Percentiles rank a stretch among this genome's conserved stretches.
Conservation (phyloP, 1,139 yeast genomes). For the Komagataea norvegica region DNA sequence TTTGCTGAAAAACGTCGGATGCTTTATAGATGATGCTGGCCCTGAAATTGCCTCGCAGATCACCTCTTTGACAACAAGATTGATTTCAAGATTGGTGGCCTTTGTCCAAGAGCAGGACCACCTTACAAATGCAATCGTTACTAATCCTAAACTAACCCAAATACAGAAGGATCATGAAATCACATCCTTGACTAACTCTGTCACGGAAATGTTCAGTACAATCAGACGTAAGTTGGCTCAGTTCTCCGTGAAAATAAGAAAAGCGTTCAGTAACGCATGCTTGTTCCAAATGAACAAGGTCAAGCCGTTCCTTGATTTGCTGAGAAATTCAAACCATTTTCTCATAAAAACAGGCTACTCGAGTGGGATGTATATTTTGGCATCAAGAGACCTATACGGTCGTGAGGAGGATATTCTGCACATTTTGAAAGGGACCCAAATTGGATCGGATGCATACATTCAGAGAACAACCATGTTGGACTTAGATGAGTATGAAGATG, state of each 20-base stretch:
- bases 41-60: conserved; percentile 77
- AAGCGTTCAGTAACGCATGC: conserved; percentile 72
- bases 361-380: conserved; percentile 48
- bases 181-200: conserved; percentile 73
- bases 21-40: conserved; percentile 76
- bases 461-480: conserved; percentile 17
- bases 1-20: conserved; percentile 69
- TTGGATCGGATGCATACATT: conserved; percentile 32
- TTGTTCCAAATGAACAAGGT: conserved; percentile 61
- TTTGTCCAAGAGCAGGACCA: conserved; percentile 70
- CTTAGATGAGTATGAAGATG: conserved; percentile 28
- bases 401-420: conserved; percentile 33
- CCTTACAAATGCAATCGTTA: conserved; percentile 50
- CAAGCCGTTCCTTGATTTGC: conserved; percentile 48
- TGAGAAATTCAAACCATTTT: conserved; percentile 68
- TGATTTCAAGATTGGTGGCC: conserved; percentile 63
- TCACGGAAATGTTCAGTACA: conserved; percentile 82
- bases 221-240: conserved; percentile 80
- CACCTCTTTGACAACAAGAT: conserved; percentile 57
- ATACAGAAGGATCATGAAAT: conserved; percentile 45
- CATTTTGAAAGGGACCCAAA: conserved; percentile 32
- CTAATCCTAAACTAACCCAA: conserved; percentile 16
- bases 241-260: conserved; percentile 63
- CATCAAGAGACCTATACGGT: conserved; percentile 34
- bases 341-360: conserved; percentile 71